phyloP scores from a whole-genome alignment of 2,329 filamentous ascomycete species.

The Ophioceras dolichostomum region DNA sequence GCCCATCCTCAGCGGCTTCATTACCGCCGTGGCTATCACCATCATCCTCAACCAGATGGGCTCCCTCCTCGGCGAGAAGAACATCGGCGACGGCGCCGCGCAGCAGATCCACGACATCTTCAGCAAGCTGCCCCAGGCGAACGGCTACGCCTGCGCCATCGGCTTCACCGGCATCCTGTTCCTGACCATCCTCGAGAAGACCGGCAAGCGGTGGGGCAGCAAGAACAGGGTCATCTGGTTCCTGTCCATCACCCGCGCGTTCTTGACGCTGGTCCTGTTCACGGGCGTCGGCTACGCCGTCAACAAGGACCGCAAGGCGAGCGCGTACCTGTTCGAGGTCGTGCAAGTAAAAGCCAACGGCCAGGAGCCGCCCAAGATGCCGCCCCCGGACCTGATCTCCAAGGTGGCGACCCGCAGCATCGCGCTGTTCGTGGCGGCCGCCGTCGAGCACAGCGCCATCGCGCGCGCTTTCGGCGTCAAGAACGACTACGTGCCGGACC shows the following conservation, averaged over 20 bases:
- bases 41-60: constrained; percentile 54
- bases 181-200: constrained; percentile 41
- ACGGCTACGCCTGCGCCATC: constrained; percentile 45
- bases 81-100: constrained; percentile 38
- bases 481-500: constrained; percentile 50
- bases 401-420: constrained; percentile 42
- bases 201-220: constrained; percentile 46
- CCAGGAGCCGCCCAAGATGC: constrained; percentile 35
- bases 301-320: constrained; percentile 33
- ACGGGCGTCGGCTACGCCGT: constrained; percentile 51
- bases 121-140: constrained; percentile 39
- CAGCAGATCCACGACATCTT: constrained; percentile 48
- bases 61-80: constrained; percentile 41
- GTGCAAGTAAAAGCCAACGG: constrained; percentile 44
- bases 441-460: constrained; percentile 52
- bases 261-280: constrained; percentile 47
- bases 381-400: constrained; percentile 31
- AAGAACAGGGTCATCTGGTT: constrained; percentile 46
- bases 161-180: constrained; percentile 45
- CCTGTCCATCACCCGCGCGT: constrained; percentile 45
- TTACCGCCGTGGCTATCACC: constrained; percentile 52
- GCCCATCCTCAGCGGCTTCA: constrained; percentile 52
- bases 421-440: constrained; percentile 47
- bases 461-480: constrained; percentile 49
- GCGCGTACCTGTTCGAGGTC: constrained; percentile 40